A percentile compares a stretch with the other conserved stretches of the same genome.
These are phyloP conservation scores for Pistacia atlantica DNA, from an alignment of 345 rosid genomes.

Conservation along the genomic window DNA sequence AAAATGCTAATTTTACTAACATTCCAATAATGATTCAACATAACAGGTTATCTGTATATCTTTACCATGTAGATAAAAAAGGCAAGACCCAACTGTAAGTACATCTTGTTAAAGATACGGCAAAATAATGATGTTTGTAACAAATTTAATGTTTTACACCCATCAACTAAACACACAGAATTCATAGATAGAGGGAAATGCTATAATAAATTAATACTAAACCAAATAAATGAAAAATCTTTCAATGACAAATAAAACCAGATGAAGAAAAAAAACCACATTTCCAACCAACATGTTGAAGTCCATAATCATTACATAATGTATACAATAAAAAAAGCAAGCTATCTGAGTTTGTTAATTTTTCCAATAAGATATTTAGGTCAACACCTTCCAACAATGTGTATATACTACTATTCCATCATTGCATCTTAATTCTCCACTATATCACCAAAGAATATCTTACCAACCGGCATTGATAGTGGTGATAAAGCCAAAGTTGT, in stretches of 20 bases:
- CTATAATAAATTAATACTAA: too few relatives aligned
- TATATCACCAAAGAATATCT: background rate
- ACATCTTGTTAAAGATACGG: background rate
- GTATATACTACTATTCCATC: background rate
- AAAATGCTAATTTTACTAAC: too few relatives aligned
- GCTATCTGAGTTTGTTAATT: background rate
- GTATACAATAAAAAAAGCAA: background rate
- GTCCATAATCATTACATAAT: background rate
- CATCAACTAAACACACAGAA: background rate
- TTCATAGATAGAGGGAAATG: too few relatives aligned
- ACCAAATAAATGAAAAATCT: background rate
- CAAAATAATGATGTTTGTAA: background rate
- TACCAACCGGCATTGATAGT: conserved; percentile 84
- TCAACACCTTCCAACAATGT: background rate
- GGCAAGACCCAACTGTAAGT: background rate
- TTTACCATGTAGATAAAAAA: too few relatives aligned
- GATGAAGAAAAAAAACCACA: background rate
- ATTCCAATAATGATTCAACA: background rate
- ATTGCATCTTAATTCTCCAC: background rate
- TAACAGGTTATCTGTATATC: too few relatives aligned
- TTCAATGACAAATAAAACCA: background rate
- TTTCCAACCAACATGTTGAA: background rate
- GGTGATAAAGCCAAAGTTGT: conserved; percentile 52
- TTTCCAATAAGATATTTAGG: too few relatives aligned
- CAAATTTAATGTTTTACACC: background rate